Evolutionary conservation across 2,329 filamentous ascomycete genomes (phyloP).

Genomic region (Xylaria sp.): DNA sequence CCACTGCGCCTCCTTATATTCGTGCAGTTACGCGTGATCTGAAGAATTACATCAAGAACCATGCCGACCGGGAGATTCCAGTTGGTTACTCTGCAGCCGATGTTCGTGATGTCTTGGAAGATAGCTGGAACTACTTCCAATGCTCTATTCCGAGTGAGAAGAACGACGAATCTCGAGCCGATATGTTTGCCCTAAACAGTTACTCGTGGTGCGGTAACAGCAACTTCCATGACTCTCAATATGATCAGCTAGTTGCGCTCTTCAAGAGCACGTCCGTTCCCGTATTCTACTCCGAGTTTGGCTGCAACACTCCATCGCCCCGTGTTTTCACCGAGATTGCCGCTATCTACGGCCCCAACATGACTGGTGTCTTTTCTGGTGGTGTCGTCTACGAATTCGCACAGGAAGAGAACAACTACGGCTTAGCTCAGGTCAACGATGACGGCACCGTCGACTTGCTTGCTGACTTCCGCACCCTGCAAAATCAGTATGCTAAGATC

Average conservation of each 20-base stretch:
- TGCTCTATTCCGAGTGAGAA: slow-evolving; percentile 67
- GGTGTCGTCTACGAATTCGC: slow-evolving; percentile 86
- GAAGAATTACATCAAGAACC: slow-evolving; percentile 82
- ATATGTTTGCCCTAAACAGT: slow-evolving; percentile 83
- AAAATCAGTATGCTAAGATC: slow-evolving; percentile 78
- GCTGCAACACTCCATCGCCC: slow-evolving; percentile 78
- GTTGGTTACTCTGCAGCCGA: slow-evolving; percentile 86
- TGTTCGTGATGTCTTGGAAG: slow-evolving; percentile 77
- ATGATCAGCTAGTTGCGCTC: slow-evolving; percentile 70
- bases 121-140: slow-evolving; percentile 80
- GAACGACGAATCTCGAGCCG: slow-evolving; percentile 72
- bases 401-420: slow-evolving; percentile 74
- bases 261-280: slow-evolving; percentile 76
- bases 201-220: slow-evolving; percentile 78
- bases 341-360: slow-evolving; percentile 76
- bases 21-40: slow-evolving; percentile 81
- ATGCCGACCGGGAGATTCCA: slow-evolving; percentile 74
- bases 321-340: slow-evolving; percentile 81
- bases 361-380: slow-evolving; percentile 76
- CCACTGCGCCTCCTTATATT: slow-evolving; percentile 74
- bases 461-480: slow-evolving; percentile 77
- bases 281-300: slow-evolving; percentile 84
- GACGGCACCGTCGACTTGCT: slow-evolving; percentile 69
- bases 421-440: slow-evolving; percentile 70
- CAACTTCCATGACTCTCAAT: slow-evolving; percentile 71